phyloP scores from a whole-genome alignment of 768 basidiomycete species.

The Cyclocybe cylindracea region DNA sequence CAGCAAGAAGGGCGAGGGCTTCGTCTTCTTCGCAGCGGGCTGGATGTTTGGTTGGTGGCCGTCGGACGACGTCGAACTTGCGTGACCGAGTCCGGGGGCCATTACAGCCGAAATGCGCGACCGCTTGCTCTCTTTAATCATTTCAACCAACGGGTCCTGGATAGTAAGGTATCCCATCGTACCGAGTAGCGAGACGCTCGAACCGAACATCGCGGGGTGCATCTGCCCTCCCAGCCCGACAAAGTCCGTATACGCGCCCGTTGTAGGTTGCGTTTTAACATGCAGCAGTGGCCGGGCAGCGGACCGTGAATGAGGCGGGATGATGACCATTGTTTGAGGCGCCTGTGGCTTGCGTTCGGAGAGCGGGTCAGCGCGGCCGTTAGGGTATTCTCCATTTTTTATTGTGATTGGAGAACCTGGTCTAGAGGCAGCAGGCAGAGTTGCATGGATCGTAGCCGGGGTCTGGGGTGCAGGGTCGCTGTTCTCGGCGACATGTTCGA shows the following conservation, averaged over 20 bases:
- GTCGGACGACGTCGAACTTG: background rate
- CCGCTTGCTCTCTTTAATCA: slow-evolving; percentile 14
- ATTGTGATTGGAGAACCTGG: background rate
- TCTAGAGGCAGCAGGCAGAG: background rate
- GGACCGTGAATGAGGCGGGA: slow-evolving; percentile 21
- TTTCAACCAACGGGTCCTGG: slow-evolving; percentile 14
- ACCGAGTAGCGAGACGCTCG: slow-evolving; percentile 25
- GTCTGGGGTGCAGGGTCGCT: background rate
- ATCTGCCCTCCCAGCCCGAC: no score
- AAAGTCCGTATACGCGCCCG: background rate
- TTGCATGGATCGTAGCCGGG: background rate
- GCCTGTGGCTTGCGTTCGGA: no score
- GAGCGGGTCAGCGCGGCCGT: background rate
- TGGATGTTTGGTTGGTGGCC: background rate
- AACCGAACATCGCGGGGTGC: slow-evolving; percentile 11
- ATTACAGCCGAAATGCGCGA: slow-evolving; percentile 1
- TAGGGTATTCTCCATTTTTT: no score
- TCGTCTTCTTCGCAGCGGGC: slow-evolving; percentile 7
- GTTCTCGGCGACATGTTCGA: background rate
- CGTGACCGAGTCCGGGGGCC: no score
- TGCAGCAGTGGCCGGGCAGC: slow-evolving; percentile 17
- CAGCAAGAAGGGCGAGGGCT: slow-evolving; percentile 31
- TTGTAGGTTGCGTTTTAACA: slow-evolving; percentile 13
- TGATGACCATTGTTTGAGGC: background rate
- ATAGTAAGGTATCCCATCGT: slow-evolving; percentile 17